Percentiles rank a stretch among this genome's conserved stretches.
Conservation (phyloP, 176 grass and related monocot genomes). For the Bromus sterilis region DNA sequence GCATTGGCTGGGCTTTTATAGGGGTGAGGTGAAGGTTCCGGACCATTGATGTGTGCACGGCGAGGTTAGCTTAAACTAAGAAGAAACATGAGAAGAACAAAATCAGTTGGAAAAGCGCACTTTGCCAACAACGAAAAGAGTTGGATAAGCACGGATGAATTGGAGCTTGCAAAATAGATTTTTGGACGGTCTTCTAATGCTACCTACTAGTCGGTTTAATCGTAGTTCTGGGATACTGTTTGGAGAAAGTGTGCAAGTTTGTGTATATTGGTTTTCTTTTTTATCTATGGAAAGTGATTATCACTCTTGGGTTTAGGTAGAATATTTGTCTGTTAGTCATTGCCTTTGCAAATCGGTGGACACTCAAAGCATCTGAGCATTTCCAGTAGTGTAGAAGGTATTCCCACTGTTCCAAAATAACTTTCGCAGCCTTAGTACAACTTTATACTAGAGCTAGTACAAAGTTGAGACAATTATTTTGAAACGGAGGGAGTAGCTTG, state of each 20-base stretch:
- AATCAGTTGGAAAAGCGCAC: neutral
- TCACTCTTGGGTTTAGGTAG: too few species aligned
- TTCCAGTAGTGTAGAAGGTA: too few species aligned
- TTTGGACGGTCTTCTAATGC: neutral
- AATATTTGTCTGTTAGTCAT: neutral
- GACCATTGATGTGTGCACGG: neutral
- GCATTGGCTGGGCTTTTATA: conserved; percentile 1
- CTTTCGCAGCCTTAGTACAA: too few species aligned
- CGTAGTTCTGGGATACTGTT: too few species aligned
- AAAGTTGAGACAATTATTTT: too few species aligned
- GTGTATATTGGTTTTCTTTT: neutral
- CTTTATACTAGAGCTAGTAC: too few species aligned
- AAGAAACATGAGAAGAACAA: neutral
- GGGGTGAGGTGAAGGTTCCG: neutral
- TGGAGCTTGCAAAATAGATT: conserved; percentile 19
- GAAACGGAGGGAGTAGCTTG: too few species aligned
- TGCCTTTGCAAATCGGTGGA: neutral
- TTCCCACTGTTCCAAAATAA: too few species aligned
- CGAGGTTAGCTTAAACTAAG: neutral
- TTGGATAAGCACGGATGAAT: neutral
- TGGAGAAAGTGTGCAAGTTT: too few species aligned
- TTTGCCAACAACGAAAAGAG: neutral
- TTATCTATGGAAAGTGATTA: neutral
- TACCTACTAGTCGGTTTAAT: neutral
- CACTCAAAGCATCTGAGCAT: too few species aligned